Base-by-base conservation (phyloP, 2,329 filamentous ascomycete species). In the Paracamarosporium sp. region DNA sequence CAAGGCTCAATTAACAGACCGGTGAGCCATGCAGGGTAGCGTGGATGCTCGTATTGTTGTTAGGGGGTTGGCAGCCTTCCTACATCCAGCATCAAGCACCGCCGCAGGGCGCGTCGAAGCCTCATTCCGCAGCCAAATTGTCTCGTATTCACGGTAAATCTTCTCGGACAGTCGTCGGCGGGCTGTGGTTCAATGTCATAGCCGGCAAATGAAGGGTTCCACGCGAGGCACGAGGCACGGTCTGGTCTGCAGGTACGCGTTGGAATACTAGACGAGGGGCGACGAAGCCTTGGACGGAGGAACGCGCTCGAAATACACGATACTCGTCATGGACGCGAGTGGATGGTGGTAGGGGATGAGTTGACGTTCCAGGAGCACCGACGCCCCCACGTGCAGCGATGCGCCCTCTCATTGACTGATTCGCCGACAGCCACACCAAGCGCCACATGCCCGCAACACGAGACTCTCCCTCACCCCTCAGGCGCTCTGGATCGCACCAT, bases 301-400 rank as follows among this genome's bases (percentile, higher is more conserved):
- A 41, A 3, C 9, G 28, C 35, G 38, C 20, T 40, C 35, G 15
- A 9, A 38, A 20, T 17, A 25, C 22, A 15, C 13, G 36, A 20
- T 17, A 25, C 22, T 22, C 13, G 36, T 43, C 15, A 11, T 44
- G 43, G 12, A 33, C 13, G 12, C 20, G 51, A 45, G 1, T 24
- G 3, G 17, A 36, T 9, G 9, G 7, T 36, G 4, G 36, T 30
- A 20, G 13, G 31, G 20, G 22, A 35, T 35, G 27, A 31, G 25
- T 50, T 6, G 35, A 44, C 13, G 35, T 50, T 46, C 44, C 53
- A 46, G 52, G 41, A 50, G 55, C 60, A 57, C 61, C 66, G 66
- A 71, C 69, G 69, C 60, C 58, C 61, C 66, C 67, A 71, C 69
- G 69, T 71, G 67, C 53, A 59, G 50, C 41, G 54, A 33, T 43